phyloP scores from a whole-genome alignment of 257 asterid genomes.

The Petunia secreta region DNA sequence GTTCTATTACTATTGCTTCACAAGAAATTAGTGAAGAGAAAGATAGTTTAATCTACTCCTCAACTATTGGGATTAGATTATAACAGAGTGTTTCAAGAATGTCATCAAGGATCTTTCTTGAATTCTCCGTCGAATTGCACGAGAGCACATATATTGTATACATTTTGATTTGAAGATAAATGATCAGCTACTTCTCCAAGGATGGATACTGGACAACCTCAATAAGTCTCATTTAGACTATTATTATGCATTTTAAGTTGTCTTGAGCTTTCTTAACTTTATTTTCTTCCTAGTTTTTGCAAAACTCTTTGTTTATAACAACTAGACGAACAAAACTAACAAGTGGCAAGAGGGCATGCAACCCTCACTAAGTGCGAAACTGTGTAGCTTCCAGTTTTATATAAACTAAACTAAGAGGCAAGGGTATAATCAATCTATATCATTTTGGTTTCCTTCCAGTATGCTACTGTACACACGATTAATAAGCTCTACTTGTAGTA shows the following conservation, averaged over 20 bases:
- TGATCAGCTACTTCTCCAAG: slow-evolving; percentile 23
- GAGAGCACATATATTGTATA: too few species aligned
- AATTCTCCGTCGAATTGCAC: too few species aligned
- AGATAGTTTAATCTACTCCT: too few species aligned
- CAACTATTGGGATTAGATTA: too few species aligned
- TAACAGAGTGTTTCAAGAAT: too few species aligned
- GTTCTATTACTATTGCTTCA: too few species aligned
- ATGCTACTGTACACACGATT: not conserved
- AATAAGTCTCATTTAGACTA: slow-evolving; percentile 65
- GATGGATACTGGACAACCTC: slow-evolving; percentile 74
- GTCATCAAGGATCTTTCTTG: too few species aligned
- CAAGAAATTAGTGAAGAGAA: too few species aligned
- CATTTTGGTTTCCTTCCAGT: not conserved
- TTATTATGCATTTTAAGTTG: slow-evolving; percentile 57
- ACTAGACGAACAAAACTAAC: slow-evolving; percentile 15
- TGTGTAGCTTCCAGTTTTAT: not conserved
- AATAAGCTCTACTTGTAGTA: too few species aligned
- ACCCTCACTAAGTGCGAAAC: not conserved
- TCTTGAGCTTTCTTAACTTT: slow-evolving; percentile 47
- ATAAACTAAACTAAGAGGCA: not conserved
- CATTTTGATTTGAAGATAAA: too few species aligned
- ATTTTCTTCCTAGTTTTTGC: slow-evolving; percentile 56
- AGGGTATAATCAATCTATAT: not conserved
- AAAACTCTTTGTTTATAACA: slow-evolving; percentile 49
- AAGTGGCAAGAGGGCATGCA: slow-evolving; percentile 34